Evolutionary conservation across 225 moss, liverwort and hornwort genomes (phyloP).

Genomic region (Neckera pumila): DNA sequence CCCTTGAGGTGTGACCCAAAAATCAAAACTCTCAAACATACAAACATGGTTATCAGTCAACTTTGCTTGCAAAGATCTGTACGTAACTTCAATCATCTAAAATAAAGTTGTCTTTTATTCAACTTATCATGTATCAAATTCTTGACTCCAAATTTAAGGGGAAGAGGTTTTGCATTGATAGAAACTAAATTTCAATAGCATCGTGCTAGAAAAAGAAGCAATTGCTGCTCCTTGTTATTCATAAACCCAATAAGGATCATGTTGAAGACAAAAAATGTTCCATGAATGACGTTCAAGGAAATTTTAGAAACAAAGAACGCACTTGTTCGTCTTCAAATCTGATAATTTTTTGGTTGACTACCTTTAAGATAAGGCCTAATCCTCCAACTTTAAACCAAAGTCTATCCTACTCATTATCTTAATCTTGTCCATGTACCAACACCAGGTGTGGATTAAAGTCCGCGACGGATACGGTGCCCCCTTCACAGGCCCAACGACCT

Average conservation of each 20-base stretch:
- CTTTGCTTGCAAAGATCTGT: neutral
- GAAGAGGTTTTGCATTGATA: neutral
- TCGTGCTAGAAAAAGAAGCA: neutral
- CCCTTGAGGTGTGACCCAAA: neutral
- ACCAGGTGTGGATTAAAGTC: conserved; percentile 30
- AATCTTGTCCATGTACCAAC: neutral
- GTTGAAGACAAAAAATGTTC: neutral
- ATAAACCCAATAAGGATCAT: neutral
- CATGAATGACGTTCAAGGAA: neutral
- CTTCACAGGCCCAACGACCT: neutral
- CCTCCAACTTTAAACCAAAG: too few species aligned
- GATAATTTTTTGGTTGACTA: neutral
- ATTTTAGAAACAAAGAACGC: neutral
- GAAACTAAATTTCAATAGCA: too few species aligned
- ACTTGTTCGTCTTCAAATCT: neutral
- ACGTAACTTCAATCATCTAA: neutral
- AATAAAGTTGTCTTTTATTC: neutral
- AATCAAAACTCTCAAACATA: neutral
- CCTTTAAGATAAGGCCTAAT: accelerated
- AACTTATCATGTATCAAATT: neutral
- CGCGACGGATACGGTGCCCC: neutral
- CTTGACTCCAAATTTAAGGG: too few species aligned
- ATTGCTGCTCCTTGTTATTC: neutral
- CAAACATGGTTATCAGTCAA: neutral
- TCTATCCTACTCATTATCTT: neutral